Conservation (phyloP, 106 monocot genomes). For the Dendrobium huoshanense region DNA sequence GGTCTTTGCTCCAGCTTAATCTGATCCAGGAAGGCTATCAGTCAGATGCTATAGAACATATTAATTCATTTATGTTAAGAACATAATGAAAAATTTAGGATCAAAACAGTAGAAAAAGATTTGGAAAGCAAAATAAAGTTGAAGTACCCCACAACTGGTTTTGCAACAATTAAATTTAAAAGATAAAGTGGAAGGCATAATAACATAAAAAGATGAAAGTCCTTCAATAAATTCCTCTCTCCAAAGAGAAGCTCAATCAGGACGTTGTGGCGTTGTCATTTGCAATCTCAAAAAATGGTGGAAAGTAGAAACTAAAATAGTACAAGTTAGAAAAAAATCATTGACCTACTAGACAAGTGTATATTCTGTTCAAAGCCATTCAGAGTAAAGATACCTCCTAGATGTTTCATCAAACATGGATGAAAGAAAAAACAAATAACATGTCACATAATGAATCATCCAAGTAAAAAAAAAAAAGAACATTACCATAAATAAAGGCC, state of each 20-base stretch:
- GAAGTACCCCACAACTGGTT: neutral
- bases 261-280: neutral
- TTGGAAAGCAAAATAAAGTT: neutral
- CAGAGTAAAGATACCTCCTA: neutral
- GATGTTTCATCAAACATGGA: neutral
- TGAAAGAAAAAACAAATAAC: neutral
- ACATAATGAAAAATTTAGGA: neutral
- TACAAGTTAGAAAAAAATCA: neutral
- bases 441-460: neutral
- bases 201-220: neutral
- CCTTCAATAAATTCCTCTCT: neutral
- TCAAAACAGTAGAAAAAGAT: neutral
- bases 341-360: neutral
- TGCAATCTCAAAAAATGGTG: neutral
- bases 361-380: neutral
- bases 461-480: neutral
- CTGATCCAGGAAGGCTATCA: conserved; percentile 21
- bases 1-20: conserved; percentile 64
- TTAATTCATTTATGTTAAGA: neutral
- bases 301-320: conserved; percentile 1
- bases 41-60: neutral
- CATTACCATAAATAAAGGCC: conserved; percentile 91
- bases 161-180: neutral
- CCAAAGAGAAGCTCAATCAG: neutral
- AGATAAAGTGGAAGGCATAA: neutral